Percentiles rank a stretch among this genome's conserved stretches.
Conservation (phyloP, 495 filamentous ascomycete genomes). For the Clohesyomyces aquaticus region DNA sequence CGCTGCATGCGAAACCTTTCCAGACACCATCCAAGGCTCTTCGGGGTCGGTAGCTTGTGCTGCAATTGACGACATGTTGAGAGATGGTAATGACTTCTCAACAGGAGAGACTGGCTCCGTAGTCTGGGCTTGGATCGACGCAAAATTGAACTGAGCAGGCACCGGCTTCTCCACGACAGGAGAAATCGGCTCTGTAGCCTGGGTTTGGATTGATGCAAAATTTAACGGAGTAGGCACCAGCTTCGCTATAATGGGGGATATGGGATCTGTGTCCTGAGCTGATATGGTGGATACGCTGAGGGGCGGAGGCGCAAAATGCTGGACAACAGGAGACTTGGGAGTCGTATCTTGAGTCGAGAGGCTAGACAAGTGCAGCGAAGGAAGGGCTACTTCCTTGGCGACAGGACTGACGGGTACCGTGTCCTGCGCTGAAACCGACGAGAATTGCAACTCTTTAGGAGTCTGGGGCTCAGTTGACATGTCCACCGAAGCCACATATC, state of each 20-base stretch:
- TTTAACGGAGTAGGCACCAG: not conserved
- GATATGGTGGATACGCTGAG: slow-evolving; percentile 17
- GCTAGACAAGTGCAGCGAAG: slow-evolving; percentile 16
- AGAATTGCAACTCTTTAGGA: slow-evolving; percentile 41
- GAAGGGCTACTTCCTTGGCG: not conserved
- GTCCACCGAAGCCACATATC: not conserved
- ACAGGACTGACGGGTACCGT: not conserved
- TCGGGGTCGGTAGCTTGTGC: slow-evolving; percentile 10
- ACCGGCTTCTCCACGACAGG: not conserved
- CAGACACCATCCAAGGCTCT: not conserved
- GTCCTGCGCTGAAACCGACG: slow-evolving; percentile 21
- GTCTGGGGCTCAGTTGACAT: slow-evolving; percentile 16
- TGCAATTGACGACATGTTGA: slow-evolving; percentile 17
- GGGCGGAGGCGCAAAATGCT: not conserved
- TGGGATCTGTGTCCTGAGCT: slow-evolving; percentile 19
- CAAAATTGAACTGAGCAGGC: not conserved
- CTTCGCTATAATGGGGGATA: slow-evolving; percentile 16
- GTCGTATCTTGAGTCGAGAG: slow-evolving; percentile 18
- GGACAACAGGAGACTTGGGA: slow-evolving; percentile 1
- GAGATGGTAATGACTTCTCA: slow-evolving; percentile 4
- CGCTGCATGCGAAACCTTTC: not conserved
- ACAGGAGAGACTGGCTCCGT: slow-evolving; percentile 6
- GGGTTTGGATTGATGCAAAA: slow-evolving; percentile 15
- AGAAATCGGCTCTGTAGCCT: slow-evolving; percentile 5
- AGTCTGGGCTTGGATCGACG: slow-evolving; percentile 16